These are phyloP conservation scores for Themeda triandra DNA, from an alignment of 176 grass and related monocot species.

Conservation along the genomic window DNA sequence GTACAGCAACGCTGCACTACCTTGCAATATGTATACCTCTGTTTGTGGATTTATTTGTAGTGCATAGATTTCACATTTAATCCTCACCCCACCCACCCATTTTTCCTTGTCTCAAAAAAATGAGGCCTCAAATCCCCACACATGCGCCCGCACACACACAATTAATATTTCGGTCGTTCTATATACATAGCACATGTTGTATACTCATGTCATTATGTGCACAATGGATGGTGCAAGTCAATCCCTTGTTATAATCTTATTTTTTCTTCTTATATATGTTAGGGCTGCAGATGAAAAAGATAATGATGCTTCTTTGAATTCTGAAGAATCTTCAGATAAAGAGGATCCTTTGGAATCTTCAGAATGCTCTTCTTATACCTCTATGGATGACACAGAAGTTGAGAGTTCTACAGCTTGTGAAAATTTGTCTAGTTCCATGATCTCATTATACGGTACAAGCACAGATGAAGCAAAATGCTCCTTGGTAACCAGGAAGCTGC, in stretches of 20 bases:
- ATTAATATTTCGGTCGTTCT: conserved; percentile 3
- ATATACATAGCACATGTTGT: background rate
- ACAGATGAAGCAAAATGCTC: conserved; percentile 30
- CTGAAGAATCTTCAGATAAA: conserved; percentile 63
- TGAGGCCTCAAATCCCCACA: background rate
- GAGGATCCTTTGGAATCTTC: conserved; percentile 55
- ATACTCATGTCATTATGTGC: background rate
- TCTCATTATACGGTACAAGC: conserved; percentile 24
- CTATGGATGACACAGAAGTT: conserved; percentile 57
- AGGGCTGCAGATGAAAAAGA: conserved; percentile 48
- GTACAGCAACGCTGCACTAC: background rate
- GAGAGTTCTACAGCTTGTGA: conserved; percentile 24
- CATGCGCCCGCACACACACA: no score
- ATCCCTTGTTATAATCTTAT: conserved; percentile 4
- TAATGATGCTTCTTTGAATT: conserved; percentile 54
- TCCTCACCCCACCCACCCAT: background rate
- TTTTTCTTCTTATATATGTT: conserved; percentile 18
- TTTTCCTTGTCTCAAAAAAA: background rate
- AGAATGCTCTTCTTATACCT: conserved; percentile 71
- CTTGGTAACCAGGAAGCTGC: conserved; percentile 37
- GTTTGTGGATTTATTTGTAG: background rate
- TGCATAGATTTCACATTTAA: background rate
- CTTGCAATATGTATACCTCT: conserved; percentile 45
- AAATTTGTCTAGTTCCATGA: conserved; percentile 35
- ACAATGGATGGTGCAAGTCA: background rate